phyloP scores from a whole-genome alignment of 331 rosid genomes.

The Malus hybrid region DNA sequence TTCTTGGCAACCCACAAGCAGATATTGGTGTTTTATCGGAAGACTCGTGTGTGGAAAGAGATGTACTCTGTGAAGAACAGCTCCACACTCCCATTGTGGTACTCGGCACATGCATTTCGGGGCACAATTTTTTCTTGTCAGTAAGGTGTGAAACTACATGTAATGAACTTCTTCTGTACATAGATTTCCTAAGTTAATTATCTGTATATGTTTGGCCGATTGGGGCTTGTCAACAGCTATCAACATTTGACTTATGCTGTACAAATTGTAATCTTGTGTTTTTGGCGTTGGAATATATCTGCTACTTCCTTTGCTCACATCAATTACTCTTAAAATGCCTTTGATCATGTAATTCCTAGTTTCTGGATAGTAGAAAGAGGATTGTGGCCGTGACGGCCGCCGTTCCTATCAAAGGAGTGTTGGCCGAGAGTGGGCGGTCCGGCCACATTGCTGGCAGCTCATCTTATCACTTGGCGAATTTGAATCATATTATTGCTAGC shows the following conservation, averaged over 20 bases:
- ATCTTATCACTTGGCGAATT: too few relatives aligned
- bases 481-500: too few relatives aligned
- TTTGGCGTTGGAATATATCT: not conserved
- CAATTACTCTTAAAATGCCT: too few relatives aligned
- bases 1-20: constrained; percentile 77
- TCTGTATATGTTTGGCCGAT: not conserved
- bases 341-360: too few relatives aligned
- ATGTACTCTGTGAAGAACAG: constrained; percentile 72
- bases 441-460: too few relatives aligned
- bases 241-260: not conserved
- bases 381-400: too few relatives aligned
- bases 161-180: constrained; percentile 24
- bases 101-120: constrained; percentile 69
- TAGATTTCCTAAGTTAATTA: not conserved
- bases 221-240: not conserved
- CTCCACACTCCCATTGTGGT: constrained; percentile 71
- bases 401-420: too few relatives aligned
- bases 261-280: not conserved
- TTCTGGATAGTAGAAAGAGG: too few relatives aligned
- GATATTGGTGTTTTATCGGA: constrained; percentile 65
- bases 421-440: too few relatives aligned
- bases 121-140: constrained; percentile 48
- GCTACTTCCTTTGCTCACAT: not conserved
- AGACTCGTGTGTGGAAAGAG: constrained; percentile 71
- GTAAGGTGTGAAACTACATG: constrained; percentile 14